phyloP scores from a whole-genome alignment of 768 basidiomycete genomes.

The Phylloporus sp. region DNA sequence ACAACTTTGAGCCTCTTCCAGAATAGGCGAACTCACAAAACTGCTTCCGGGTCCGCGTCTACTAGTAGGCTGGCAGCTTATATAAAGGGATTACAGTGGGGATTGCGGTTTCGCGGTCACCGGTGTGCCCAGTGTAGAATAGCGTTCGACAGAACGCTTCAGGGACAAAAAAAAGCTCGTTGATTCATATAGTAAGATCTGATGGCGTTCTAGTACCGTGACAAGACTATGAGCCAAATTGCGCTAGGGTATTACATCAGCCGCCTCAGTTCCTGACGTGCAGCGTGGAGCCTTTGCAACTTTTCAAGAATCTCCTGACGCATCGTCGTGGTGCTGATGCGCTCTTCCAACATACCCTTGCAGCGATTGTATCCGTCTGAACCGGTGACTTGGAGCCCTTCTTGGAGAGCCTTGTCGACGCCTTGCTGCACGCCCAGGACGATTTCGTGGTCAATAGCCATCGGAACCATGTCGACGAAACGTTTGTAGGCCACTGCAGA shows the following conservation, averaged over 20 bases:
- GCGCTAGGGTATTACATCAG: slow-evolving; percentile 8
- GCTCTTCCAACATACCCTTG: slow-evolving; percentile 49
- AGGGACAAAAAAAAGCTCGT: too few species aligned
- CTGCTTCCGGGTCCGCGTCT: too few species aligned
- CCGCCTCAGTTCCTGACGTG: slow-evolving; percentile 35
- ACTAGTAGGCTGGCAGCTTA: too few species aligned
- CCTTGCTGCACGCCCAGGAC: slow-evolving; percentile 44
- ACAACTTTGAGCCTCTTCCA: too few species aligned
- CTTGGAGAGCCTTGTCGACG: slow-evolving; percentile 41
- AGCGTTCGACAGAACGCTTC: too few species aligned
- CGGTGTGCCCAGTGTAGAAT: too few species aligned
- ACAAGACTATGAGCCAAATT: too few species aligned
- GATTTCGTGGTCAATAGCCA: slow-evolving; percentile 38
- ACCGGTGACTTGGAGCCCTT: slow-evolving; percentile 49
- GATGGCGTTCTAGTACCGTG: too few species aligned
- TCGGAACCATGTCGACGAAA: slow-evolving; percentile 39
- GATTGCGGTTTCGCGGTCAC: too few species aligned
- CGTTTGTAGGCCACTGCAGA: slow-evolving; percentile 44
- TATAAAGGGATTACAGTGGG: too few species aligned
- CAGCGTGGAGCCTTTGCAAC: slow-evolving; percentile 44
- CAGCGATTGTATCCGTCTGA: slow-evolving; percentile 44
- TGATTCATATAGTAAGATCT: too few species aligned
- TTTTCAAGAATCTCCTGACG: slow-evolving; percentile 49
- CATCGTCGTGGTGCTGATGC: slow-evolving; percentile 36
- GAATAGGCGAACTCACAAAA: too few species aligned